phyloP scores from a whole-genome alignment of 768 basidiomycete genomes.

The Phallus indusiatus region DNA sequence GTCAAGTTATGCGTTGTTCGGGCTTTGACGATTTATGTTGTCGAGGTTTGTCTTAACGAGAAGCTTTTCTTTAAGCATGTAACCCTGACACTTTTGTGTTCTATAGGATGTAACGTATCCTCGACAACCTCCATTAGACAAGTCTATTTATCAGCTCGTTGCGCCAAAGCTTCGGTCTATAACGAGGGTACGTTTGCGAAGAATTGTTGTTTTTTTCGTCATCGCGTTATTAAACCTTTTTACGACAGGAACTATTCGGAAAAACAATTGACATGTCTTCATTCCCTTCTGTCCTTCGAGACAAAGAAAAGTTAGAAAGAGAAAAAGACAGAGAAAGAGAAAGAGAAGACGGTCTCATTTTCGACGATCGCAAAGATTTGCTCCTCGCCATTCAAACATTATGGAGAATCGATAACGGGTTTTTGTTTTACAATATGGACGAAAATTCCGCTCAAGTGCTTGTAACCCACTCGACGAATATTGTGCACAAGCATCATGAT shows the following conservation, averaged over 20 bases:
- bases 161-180: constrained; percentile 2
- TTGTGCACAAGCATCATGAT: constrained; percentile 19
- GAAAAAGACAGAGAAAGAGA: not conserved
- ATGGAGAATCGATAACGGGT: constrained; percentile 49
- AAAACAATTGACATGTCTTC: too few relatives aligned
- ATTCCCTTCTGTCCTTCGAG: too few relatives aligned
- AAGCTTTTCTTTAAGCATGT: not conserved
- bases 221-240: too few relatives aligned
- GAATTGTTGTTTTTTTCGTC: too few relatives aligned
- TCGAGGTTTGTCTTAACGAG: constrained; percentile 40
- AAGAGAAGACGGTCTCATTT: not conserved
- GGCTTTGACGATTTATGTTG: constrained; percentile 56
- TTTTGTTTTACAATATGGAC: constrained; percentile 40
- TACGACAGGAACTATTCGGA: too few relatives aligned
- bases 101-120: constrained; percentile 40
- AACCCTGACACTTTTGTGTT: not conserved
- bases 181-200: not conserved
- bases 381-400: constrained; percentile 59
- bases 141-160: constrained; percentile 13
- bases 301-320: too few relatives aligned
- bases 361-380: constrained; percentile 45
- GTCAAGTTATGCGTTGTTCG: constrained; percentile 72
- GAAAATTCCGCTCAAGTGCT: constrained; percentile 22
- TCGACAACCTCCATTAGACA: constrained; percentile 46
- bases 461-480: not conserved